Evolutionary conservation across 2,329 filamentous ascomycete species (phyloP).

Genomic region (Lasiodiplodia hormozganensis): DNA sequence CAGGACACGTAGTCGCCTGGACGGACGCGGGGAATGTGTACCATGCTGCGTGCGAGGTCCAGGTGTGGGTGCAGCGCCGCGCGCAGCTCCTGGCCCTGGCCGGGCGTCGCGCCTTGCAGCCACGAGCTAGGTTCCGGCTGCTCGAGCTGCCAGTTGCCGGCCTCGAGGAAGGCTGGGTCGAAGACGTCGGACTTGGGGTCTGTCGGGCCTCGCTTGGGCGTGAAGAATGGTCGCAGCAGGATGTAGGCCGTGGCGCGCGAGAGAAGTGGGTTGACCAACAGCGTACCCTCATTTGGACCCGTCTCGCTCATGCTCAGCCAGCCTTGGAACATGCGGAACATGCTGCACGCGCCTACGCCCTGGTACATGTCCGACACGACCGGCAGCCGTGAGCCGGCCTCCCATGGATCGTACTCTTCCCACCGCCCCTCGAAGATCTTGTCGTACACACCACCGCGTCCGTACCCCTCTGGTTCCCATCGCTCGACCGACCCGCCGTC

Average conservation of each 20-base stretch:
- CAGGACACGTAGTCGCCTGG: constrained; percentile 79
- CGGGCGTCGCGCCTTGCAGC: constrained; percentile 74
- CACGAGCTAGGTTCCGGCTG: constrained; percentile 58
- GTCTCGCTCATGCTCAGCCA: constrained; percentile 84
- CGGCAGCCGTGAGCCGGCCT: constrained; percentile 71
- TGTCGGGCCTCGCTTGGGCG: constrained; percentile 51
- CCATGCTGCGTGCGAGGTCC: constrained; percentile 71
- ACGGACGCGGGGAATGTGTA: constrained; percentile 70
- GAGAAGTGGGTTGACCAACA: constrained; percentile 82
- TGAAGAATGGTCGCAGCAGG: constrained; percentile 85
- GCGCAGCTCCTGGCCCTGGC: constrained; percentile 73
- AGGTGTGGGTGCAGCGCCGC: constrained; percentile 72
- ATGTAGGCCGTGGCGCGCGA: constrained; percentile 79
- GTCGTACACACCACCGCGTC: constrained; percentile 71
- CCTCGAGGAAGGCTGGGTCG: constrained; percentile 50
- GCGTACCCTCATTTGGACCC: constrained; percentile 76
- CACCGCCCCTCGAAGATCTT: constrained; percentile 75
- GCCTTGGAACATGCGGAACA: constrained; percentile 89
- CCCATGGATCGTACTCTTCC: constrained; percentile 85
- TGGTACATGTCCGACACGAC: constrained; percentile 79
- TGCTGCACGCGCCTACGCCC: constrained; percentile 80
- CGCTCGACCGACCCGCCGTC: constrained; percentile 60
- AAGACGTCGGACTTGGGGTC: constrained; percentile 51
- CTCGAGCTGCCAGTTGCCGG: constrained; percentile 68
- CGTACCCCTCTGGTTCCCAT: constrained; percentile 68